Conservation (phyloP, 768 basidiomycete genomes). For the Trametes cingulata region DNA sequence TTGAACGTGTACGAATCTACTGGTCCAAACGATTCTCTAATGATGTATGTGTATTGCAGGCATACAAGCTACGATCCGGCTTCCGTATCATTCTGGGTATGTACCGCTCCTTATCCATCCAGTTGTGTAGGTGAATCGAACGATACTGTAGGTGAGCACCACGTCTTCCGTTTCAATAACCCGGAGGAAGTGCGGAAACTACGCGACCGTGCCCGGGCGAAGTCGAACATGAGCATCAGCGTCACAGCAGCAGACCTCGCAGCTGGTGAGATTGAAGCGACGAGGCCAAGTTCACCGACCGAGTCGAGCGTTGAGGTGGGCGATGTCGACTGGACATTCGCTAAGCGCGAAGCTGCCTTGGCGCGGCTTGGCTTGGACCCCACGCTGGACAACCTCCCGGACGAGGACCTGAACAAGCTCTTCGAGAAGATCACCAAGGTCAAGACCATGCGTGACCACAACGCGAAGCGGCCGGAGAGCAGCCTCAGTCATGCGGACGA, state of each 20-base stretch:
- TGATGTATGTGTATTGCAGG: conserved; percentile 34
- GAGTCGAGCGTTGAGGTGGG: conserved; percentile 65
- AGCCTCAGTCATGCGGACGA: conserved; percentile 86
- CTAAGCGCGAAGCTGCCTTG: conserved; percentile 90
- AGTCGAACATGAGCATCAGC: conserved; percentile 67
- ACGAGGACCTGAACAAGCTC: conserved; percentile 91
- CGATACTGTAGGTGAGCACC: conserved; percentile 72
- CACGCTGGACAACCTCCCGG: conserved; percentile 86
- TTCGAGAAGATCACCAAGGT: conserved; percentile 95
- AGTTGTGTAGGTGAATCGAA: background rate
- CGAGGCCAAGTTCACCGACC: conserved; percentile 78
- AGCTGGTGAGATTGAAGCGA: conserved; percentile 48
- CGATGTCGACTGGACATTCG: conserved; percentile 97
- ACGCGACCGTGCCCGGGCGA: conserved; percentile 77
- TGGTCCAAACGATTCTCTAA: too few species aligned
- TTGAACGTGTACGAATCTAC: too few species aligned
- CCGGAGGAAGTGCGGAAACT: conserved; percentile 93
- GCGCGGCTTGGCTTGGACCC: conserved; percentile 86
- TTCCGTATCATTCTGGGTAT: conserved; percentile 94
- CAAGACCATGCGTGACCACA: conserved; percentile 82
- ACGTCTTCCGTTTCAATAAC: conserved; percentile 97
- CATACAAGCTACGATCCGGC: conserved; percentile 87
- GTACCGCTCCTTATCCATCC: conserved; percentile 24
- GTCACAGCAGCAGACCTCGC: conserved; percentile 69
- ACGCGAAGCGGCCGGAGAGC: conserved; percentile 82